Evolutionary conservation across 805 yeast genomes (phyloP).

Genomic region (Candida nanaspora): DNA sequence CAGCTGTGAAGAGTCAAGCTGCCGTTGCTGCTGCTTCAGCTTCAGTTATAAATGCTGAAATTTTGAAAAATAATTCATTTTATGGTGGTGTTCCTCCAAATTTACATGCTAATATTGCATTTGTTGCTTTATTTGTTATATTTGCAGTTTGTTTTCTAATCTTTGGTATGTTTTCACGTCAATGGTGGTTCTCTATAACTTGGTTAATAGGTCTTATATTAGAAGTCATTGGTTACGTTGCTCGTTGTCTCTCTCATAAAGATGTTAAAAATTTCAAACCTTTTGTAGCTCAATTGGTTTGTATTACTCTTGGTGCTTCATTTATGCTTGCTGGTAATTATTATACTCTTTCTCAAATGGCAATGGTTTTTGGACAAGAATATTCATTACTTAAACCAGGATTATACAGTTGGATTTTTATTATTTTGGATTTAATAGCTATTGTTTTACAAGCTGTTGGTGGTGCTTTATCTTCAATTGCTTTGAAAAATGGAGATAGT

Average conservation of each 20-base stretch:
- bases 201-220: constrained; percentile 47
- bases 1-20: constrained; percentile 6
- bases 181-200: constrained; percentile 56
- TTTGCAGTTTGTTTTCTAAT: neutral
- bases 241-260: constrained; percentile 39
- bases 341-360: constrained; percentile 52
- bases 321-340: constrained; percentile 75
- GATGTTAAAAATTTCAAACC: constrained; percentile 23
- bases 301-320: constrained; percentile 67
- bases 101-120: constrained; percentile 21
- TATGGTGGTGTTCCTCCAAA: constrained; percentile 28
- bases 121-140: constrained; percentile 12
- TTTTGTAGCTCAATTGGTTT: constrained; percentile 53
- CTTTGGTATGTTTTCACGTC: neutral
- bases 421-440: constrained; percentile 52
- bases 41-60: constrained; percentile 5
- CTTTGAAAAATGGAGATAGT: constrained; percentile 22
- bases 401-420: constrained; percentile 52
- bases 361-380: constrained; percentile 48
- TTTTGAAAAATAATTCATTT: constrained; percentile 5
- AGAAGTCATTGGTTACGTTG: constrained; percentile 60
- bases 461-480: constrained; percentile 56
- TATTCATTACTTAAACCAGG: constrained; percentile 43
- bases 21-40: constrained; percentile 16
- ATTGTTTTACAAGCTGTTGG: constrained; percentile 61